A percentile compares a stretch with the other conserved stretches of the same genome.
Conservation (phyloP, 2,329 filamentous ascomycete genomes). For the Clonostachys sp. region DNA sequence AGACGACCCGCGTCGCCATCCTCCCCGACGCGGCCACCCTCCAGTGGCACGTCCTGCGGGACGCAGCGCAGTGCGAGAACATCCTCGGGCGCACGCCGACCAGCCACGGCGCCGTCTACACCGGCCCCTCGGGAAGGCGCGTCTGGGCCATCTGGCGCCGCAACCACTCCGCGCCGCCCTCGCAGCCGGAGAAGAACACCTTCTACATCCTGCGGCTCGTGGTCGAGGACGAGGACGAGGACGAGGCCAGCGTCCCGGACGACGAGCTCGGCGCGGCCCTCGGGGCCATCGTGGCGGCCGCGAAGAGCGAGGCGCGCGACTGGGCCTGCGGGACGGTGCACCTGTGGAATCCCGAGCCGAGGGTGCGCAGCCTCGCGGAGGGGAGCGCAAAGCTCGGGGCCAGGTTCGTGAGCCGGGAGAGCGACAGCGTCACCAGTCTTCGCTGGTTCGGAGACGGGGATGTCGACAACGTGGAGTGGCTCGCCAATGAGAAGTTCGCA, state of each 20-base stretch:
- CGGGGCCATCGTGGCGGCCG: conserved; percentile 58
- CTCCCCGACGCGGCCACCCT: conserved; percentile 21
- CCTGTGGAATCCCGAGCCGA: conserved; percentile 75
- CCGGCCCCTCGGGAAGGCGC: conserved; percentile 41
- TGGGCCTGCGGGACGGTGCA: conserved; percentile 70
- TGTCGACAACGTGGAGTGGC: conserved; percentile 59
- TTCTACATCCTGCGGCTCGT: conserved; percentile 67
- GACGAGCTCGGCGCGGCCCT: conserved; percentile 48
- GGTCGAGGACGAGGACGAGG: conserved; percentile 50
- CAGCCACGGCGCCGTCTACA: conserved; percentile 68
- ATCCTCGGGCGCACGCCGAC: conserved; percentile 52
- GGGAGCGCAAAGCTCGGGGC: conserved; percentile 39
- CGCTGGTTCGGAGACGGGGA: conserved; percentile 62
- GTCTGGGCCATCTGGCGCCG: conserved; percentile 73
- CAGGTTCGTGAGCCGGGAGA: conserved; percentile 50
- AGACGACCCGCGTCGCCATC: conserved; percentile 8
- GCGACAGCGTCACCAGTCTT: conserved; percentile 65
- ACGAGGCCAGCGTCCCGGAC: conserved; percentile 23
- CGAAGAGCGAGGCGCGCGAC: conserved; percentile 63
- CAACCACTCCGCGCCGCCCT: conserved; percentile 52
- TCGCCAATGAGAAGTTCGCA: conserved; percentile 72
- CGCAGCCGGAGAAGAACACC: conserved; percentile 56
- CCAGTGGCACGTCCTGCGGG: conserved; percentile 66
- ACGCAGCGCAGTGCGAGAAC: conserved; percentile 69
- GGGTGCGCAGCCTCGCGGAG: conserved; percentile 41